A percentile compares a stretch with the other conserved stretches of the same genome.
Conservation (phyloP, 2,329 filamentous ascomycete genomes). For the Periconia sp. region DNA sequence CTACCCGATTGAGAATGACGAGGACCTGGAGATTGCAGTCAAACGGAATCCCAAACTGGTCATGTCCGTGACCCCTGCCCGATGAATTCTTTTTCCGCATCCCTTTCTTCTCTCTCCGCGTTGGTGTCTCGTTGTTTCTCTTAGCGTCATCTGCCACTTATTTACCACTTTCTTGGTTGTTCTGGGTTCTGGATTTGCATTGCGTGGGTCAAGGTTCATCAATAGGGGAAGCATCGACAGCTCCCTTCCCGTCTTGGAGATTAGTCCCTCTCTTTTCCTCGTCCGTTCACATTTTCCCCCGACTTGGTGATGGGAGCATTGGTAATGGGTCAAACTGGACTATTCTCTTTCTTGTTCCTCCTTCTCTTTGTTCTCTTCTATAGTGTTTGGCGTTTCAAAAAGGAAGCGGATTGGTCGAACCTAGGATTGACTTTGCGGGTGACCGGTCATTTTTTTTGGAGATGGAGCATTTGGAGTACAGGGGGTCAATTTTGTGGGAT, state of each 20-base stretch:
- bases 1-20: conserved; percentile 73
- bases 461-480: background rate
- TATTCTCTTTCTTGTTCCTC: background rate
- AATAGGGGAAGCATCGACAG: background rate
- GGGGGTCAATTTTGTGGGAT: background rate
- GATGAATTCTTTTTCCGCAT: conserved; percentile 11
- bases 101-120: background rate
- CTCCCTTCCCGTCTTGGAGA: background rate
- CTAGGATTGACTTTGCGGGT: background rate
- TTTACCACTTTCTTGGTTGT: too few relatives aligned
- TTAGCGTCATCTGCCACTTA: too few relatives aligned
- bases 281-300: background rate
- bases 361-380: background rate
- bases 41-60: conserved; percentile 85
- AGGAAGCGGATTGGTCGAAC: background rate
- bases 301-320: background rate
- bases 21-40: conserved; percentile 78
- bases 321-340: background rate
- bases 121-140: background rate
- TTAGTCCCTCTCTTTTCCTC: background rate
- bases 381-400: background rate
- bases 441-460: background rate
- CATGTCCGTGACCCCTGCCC: conserved; percentile 50
- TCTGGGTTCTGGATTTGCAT: background rate
- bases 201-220: background rate